Conservation (phyloP, 2,329 filamentous ascomycete genomes). For the Calonectria crousiana region DNA sequence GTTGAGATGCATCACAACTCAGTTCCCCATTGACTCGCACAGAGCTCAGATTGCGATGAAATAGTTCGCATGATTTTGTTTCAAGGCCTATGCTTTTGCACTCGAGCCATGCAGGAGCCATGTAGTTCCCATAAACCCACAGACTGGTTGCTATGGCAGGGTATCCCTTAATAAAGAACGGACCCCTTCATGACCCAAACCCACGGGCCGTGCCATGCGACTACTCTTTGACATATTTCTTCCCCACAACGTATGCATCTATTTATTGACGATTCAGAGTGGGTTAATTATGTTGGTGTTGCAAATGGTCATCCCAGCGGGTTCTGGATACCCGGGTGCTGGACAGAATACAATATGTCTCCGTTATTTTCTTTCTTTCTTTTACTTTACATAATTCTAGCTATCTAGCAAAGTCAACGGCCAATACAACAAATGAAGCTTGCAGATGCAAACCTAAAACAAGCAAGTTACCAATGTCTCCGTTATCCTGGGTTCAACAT, state of each 20-base stretch:
- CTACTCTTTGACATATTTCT: neutral
- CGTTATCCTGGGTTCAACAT: neutral
- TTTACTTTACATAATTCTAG: no score
- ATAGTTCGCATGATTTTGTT: neutral
- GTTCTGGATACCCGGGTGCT: neutral
- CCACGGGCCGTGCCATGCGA: neutral
- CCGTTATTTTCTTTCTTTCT: no score
- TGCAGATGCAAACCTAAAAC: no score
- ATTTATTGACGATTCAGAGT: neutral
- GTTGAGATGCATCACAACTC: neutral
- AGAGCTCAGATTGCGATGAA: neutral
- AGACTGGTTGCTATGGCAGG: neutral
- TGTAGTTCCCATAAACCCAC: neutral
- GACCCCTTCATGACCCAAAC: neutral
- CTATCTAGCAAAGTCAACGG: no score
- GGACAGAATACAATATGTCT: neutral
- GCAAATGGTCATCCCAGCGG: no score
- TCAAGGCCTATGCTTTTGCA: neutral
- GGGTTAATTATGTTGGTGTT: neutral
- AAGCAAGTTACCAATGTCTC: no score
- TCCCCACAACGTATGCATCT: neutral
- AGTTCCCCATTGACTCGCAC: neutral
- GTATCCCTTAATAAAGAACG: neutral
- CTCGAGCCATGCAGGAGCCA: neutral
- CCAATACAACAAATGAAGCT: no score